phyloP scores from a whole-genome alignment of 1,284 basidiomycete species.

The Marasmius oreades region DNA sequence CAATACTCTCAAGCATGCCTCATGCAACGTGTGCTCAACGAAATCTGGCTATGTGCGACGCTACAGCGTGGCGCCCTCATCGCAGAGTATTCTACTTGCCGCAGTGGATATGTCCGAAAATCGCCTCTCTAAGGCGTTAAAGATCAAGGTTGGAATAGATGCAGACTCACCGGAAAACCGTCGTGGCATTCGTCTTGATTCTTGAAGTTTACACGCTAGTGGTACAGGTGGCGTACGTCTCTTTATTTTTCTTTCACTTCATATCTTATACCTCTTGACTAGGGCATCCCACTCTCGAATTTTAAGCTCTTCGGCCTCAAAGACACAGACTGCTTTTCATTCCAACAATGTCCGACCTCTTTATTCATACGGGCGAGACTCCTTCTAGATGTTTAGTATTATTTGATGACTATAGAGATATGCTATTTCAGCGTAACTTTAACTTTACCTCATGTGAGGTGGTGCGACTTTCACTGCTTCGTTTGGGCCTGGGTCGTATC shows the following conservation, averaged over 20 bases:
- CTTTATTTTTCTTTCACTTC: background rate
- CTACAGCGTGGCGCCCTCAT: constrained; percentile 66
- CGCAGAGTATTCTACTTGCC: too few species aligned
- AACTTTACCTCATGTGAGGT: constrained; percentile 38
- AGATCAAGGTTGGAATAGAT: constrained; percentile 65
- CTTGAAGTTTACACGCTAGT: constrained; percentile 19
- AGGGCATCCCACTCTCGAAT: constrained; percentile 56
- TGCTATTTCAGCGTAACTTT: constrained; percentile 27
- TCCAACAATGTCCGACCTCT: constrained; percentile 47
- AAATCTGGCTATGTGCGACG: constrained; percentile 44
- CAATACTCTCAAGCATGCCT: constrained; percentile 17
- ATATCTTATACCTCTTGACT: background rate
- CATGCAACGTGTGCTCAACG: background rate
- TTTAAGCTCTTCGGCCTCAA: constrained; percentile 66
- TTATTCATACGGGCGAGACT: constrained; percentile 43
- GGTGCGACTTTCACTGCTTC: constrained; percentile 37
- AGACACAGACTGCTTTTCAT: constrained; percentile 44
- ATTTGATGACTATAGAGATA: background rate
- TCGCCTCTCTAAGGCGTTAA: too few species aligned
- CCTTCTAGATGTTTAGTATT: constrained; percentile 37
- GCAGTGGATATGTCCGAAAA: too few species aligned
- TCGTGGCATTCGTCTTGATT: background rate
- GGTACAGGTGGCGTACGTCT: constrained; percentile 53
- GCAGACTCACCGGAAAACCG: constrained; percentile 62
- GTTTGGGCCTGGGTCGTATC: constrained; percentile 47